Base-by-base conservation (phyloP, 345 rosid genomes). In the Rhodomyrtus tomentosa region DNA sequence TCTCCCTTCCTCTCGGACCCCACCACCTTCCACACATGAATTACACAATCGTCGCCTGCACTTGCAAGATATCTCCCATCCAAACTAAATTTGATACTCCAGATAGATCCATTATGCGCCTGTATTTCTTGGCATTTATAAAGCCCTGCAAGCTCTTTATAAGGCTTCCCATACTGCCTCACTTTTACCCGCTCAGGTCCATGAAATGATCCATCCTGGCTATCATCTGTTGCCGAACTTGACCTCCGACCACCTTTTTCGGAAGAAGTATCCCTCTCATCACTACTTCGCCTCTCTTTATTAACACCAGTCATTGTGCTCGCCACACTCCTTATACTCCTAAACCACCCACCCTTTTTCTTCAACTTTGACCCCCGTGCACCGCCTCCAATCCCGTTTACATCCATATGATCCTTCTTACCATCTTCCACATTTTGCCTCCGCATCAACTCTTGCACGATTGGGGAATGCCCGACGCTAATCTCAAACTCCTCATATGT, bases 381-480 rank as follows among this genome's bases (percentile, higher is more conserved):
- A 72, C 48, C 84, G 8, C 85, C 86, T 56, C 87, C 88, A 79
- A 88, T 94, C 8, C 83, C 83, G 50, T 83, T 86, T 38, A 88
- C 85, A 74, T 93, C 92, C n/a, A 87, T 82, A 62, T 42, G 87
- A 85, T 90, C 95, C 79, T 92, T 89, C 45, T 83, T 88, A 53
- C 93, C 94, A 81, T 93, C 98, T 89, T 95, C 98, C 36, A 93
- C 95, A 85, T 92, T 94, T 88, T 97, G 98, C 88, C 99, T 90
- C 90, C 98, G 94, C 98, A 97, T 97, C 90, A 97, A 85, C 85
- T 97, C 99, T 85, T 94, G 98, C 74, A 95, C 99, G 51, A 97
- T 94, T 1, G 99, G 98, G 1, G 99, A 97, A 88, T 95, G 98
- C 85, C 99, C 98, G 6, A 95, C 96, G 59, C 91, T 89, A 90